phyloP scores from a whole-genome alignment of 257 asterid species.

The Hygrophila difformis region DNA sequence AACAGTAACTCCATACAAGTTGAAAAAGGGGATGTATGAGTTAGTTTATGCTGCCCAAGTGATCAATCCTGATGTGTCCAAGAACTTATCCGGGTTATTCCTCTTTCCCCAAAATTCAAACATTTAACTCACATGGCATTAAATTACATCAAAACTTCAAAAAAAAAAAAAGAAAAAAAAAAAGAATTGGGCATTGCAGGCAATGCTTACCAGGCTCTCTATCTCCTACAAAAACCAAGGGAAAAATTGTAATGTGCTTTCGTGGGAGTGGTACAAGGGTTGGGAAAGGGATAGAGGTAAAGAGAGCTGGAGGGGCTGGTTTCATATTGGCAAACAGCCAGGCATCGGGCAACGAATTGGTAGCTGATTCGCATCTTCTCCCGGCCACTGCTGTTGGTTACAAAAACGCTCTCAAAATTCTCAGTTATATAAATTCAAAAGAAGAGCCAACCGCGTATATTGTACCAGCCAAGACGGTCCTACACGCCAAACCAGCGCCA shows the following conservation, averaged over 20 bases:
- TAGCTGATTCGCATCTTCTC: constrained; percentile 40
- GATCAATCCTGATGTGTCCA: constrained; percentile 26
- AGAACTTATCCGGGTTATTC: constrained; percentile 40
- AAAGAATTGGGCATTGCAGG: constrained; percentile 35
- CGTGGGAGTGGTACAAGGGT: constrained; percentile 89
- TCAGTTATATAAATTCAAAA: constrained; percentile 27
- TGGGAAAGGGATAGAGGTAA: constrained; percentile 73
- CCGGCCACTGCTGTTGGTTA: constrained; percentile 46
- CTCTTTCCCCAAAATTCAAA: background rate
- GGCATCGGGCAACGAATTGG: constrained; percentile 37
- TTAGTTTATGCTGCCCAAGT: constrained; percentile 71
- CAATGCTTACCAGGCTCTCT: constrained; percentile 79
- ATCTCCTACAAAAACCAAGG: constrained; percentile 47
- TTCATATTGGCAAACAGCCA: constrained; percentile 51
- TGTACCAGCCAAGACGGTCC: constrained; percentile 23
- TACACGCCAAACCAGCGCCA: constrained; percentile 44
- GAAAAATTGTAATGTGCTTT: constrained; percentile 70
- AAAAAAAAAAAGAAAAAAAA: too few species aligned
- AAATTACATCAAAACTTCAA: too few species aligned
- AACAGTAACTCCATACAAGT: constrained; percentile 52
- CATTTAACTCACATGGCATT: too few species aligned
- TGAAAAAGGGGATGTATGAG: constrained; percentile 44
- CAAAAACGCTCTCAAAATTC: constrained; percentile 23
- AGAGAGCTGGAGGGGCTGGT: constrained; percentile 84
- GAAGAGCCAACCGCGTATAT: constrained; percentile 26